Evolutionary conservation across 2,329 filamentous ascomycete species (phyloP).

Genomic region (Aspergillus hortae): DNA sequence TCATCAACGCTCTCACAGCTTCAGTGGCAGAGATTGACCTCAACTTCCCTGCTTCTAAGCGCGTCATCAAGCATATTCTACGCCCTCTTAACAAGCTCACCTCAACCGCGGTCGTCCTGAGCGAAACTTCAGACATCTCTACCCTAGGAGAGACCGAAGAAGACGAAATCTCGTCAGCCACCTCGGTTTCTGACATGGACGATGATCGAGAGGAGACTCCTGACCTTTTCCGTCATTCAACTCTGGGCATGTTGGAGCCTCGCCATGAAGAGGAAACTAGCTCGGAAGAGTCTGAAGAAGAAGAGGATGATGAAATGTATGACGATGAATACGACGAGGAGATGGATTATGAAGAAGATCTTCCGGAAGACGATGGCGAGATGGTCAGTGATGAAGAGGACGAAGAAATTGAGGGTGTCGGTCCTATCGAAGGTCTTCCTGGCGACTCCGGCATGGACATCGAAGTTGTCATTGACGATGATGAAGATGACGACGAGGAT

Average conservation of each 20-base stretch:
- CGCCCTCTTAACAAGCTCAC: constrained; percentile 84
- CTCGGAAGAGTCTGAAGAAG: constrained; percentile 63
- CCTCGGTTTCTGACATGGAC: constrained; percentile 83
- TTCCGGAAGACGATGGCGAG: constrained; percentile 74
- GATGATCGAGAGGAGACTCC: constrained; percentile 91
- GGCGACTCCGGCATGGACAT: constrained; percentile 66
- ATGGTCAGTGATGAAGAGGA: constrained; percentile 80
- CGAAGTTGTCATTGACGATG: constrained; percentile 82
- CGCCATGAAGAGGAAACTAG: constrained; percentile 77
- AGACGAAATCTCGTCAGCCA: constrained; percentile 82
- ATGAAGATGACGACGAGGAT: constrained; percentile 63
- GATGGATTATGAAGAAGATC: constrained; percentile 87
- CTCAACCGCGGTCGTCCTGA: constrained; percentile 79
- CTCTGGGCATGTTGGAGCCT: constrained; percentile 89
- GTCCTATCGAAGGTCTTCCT: constrained; percentile 62
- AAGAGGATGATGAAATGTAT: constrained; percentile 89
- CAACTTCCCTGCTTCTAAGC: constrained; percentile 88
- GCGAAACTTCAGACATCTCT: constrained; percentile 72
- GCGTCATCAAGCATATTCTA: constrained; percentile 93
- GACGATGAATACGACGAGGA: constrained; percentile 85
- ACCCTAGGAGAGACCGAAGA: constrained; percentile 69
- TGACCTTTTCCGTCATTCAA: constrained; percentile 93
- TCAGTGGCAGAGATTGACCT: constrained; percentile 95
- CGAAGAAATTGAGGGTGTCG: constrained; percentile 77
- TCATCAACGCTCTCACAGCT: constrained; percentile 79